These are phyloP conservation scores for Tillandsia fasciculata DNA, from an alignment of 176 grass and related monocot genomes.

Conservation along the genomic window DNA sequence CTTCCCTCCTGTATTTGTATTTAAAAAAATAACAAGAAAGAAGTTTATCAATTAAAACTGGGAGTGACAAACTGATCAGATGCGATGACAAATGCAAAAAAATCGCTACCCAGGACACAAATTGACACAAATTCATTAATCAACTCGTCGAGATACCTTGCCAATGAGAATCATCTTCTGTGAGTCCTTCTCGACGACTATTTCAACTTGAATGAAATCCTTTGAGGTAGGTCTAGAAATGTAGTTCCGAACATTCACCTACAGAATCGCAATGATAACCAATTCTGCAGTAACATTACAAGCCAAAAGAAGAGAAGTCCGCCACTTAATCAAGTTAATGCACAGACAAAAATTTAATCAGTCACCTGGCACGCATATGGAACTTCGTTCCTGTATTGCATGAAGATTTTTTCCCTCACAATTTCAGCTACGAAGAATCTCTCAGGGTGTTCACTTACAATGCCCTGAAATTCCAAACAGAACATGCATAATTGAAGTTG, in stretches of 20 bases:
- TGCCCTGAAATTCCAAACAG: constrained; percentile 49
- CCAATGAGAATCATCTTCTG: constrained; percentile 93
- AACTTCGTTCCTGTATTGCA: constrained; percentile 88
- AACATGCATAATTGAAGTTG: neutral
- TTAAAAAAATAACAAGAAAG: neutral
- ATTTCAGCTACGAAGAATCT: constrained; percentile 93
- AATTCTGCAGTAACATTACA: neutral
- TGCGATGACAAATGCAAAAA: no score
- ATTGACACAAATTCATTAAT: neutral
- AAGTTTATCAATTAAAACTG: no score
- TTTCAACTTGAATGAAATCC: constrained; percentile 96
- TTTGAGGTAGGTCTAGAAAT: constrained; percentile 73
- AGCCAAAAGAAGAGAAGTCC: constrained; percentile 1
- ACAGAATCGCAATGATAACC: constrained; percentile 8
- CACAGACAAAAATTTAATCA: constrained; percentile 6
- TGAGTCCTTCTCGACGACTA: constrained; percentile 84
- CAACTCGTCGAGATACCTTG: constrained; percentile 40
- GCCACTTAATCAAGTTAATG: neutral
- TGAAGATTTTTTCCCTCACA: constrained; percentile 92
- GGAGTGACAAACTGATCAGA: no score
- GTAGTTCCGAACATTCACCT: constrained; percentile 87
- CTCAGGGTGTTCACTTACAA: constrained; percentile 79
- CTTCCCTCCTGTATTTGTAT: constrained; percentile 54
- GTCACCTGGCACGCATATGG: constrained; percentile 86
- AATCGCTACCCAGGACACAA: no score